Evolutionary conservation across 441 rosid genomes (phyloP), one percentile per base, ranked within the genome.

Genomic region (Erysimum cheiri): DNA sequence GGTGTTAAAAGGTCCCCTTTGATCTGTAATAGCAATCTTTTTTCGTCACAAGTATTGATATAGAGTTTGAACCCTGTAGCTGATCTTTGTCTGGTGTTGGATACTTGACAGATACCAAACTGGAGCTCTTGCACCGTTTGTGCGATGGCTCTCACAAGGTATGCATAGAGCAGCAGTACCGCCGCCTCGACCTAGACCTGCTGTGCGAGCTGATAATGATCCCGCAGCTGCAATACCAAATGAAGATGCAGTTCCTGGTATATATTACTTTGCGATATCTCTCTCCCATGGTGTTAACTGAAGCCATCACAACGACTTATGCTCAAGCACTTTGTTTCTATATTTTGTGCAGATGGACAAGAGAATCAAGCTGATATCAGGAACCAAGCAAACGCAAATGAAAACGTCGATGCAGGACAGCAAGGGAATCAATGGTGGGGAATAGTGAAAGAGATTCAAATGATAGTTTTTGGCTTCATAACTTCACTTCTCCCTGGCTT

Each of bases 101-200:
- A 67, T 63, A 75, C 28, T 50, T 81, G 71, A 28, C 85, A 95
- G 99, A 67, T 90, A 95, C 80, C 97, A 92, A 81, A 92, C 98
- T 48, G 99, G 98, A 73, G 99, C 96, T 66, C 91, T 94, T 36
- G 81, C 99, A 46, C 99, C 99, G 1, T 77, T 94, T 73, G 78
- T 92, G 29, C 83, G 87, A 62, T 86, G 97, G 99, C 94, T 94
- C 57, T 88, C 98, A 15, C 97, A 90, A 78, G 91, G 98, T 69
- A 94, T 92, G 98, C 96, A 86, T 57, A 90, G 99, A 78, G 98
- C 94, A 33, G 99, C 97, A 54, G 86, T 88, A 12, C 97, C 98
- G 66, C 97, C 97, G 75, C 96, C 97, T 67, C 85, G 50, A 52
- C 93, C 83, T 1, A 80, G 90, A 81, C 88, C 96, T 26, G 95